Base-by-base conservation (phyloP, 257 asterid genomes). In the Coffea eugenioides region DNA sequence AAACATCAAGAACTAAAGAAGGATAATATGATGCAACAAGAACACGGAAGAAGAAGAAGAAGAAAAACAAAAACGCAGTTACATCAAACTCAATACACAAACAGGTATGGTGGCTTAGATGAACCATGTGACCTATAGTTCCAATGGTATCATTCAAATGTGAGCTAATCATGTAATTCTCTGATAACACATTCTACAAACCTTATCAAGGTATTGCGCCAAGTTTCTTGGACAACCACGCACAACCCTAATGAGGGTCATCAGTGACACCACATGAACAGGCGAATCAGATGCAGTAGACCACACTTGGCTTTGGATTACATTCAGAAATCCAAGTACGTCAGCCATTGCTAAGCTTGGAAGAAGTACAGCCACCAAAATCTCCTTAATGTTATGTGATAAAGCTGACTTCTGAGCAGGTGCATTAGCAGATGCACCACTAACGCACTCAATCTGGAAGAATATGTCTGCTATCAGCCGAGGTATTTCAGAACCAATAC, bases 261-360 rank as follows among this genome's bases (percentile, higher is more conserved):
- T 87, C 86, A 95, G 96, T 65, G 99, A 82, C 52, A 88, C 97
- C 41, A 83, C 91, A 85, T 95, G 99, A 85, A 95, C 98, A 49
- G 97, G 97, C 76, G 98, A 95, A 89, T 95, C 99, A 80, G 99
- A 95, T 81, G 99, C 99, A 77, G 99, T 95, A 69, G 99, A 94
- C 98, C 98, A 95, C 71, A 95, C 90, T 83, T 95, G 98, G 78
- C 94, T 89, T 87, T 93, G 96, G 49, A 93, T 90, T 79, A 92
- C 99, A 86, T 91, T 91, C 81, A 95, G 91, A 86, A 91, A 95
- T 69, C 94, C 97, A 64, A 87, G 85, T 83, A 92, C 84, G 79
- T 95, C 99, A 59, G 99, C 94, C 96, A 95, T 91, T 82, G 97
- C 98, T 80, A 95, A 88, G 84, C 96, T 92, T 62, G 98, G 98